Conservation (phyloP, 192 early-diverging fungal genomes). For the Coemansia sp. region DNA sequence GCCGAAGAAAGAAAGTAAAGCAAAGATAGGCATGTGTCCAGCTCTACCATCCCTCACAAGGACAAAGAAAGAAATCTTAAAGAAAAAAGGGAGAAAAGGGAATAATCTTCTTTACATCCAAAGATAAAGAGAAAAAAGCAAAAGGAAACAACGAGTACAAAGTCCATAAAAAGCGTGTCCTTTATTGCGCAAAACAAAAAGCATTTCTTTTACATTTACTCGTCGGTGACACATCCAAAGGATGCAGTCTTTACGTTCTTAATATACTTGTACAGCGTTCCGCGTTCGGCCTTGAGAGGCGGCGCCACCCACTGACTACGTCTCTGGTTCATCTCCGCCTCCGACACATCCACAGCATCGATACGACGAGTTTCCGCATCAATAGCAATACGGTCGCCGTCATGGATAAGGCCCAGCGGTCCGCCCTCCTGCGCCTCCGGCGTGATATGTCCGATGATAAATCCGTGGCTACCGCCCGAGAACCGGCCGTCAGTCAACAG, state of each 20-base stretch:
- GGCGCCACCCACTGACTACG: constrained; percentile 78
- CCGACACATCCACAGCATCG: constrained; percentile 71
- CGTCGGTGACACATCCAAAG: constrained; percentile 88
- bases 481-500: constrained; percentile 98
- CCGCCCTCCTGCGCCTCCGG: constrained; percentile 98
- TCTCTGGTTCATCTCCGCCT: constrained; percentile 77
- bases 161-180: background rate
- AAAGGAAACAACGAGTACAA: background rate
- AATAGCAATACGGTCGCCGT: constrained; percentile 91
- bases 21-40: background rate
- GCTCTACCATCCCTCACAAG: background rate
- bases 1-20: constrained; percentile 10
- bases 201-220: constrained; percentile 39
- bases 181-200: background rate
- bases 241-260: constrained; percentile 80
- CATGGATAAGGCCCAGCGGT: constrained; percentile 87
- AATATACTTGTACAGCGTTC: constrained; percentile 94
- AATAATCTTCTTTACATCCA: background rate
- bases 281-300: constrained; percentile 83
- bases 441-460: constrained; percentile 99
- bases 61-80: background rate
- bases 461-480: constrained; percentile 98
- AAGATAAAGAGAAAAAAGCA: background rate
- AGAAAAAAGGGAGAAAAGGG: background rate
- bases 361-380: constrained; percentile 84